Base-by-base conservation (phyloP, 176 grass and related monocot genomes). In the Musa troglodytarum region DNA sequence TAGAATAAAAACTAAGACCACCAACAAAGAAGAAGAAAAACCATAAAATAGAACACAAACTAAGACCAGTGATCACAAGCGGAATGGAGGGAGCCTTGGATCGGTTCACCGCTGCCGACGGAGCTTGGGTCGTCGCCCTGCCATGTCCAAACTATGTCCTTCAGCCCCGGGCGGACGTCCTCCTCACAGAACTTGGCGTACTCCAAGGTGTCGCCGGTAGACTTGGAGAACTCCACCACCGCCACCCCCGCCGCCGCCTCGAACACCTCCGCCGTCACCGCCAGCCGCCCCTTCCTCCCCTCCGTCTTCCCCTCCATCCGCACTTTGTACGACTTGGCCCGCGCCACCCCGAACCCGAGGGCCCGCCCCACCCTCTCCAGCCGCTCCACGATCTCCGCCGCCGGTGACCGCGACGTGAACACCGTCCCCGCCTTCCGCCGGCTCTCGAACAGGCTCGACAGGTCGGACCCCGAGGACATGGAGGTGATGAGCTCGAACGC, bases 391-490 rank as follows among this genome's bases (percentile, higher is more conserved):
- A 98, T 81, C 61, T 76, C 58, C 17, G 56, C 80, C 43, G 88
- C 90, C 25, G 90, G 68, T 22, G 68, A 83, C 63, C 83, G 88
- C 0, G 90, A 78, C n/a, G 94, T 87, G 84, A 98, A 98, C 53
- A 98, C 90, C 34, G 90, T 98, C 0, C 83, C 86, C 7, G 80
- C 77, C 59, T 74, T 78, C 77, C 72, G 71, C 68, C 86, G 83
- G 78, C 25, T 98, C 83, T 93, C 90, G 80, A 98, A 98, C 50
- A 98, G 50, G 52, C 80, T 89, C 51, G 94, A 98, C 19, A 98
- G 80, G 80, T 98, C 90, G 74, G 93, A 98, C 9, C 94, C 94
- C n/a, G 90, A 87, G 20, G 94, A 98, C 94, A 98, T 93, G 73
- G 90, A 81, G 1, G 94, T 93, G 24, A 98, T 98, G 76, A 93